Base-by-base conservation (phyloP, 2,329 filamentous ascomycete species). In the Phaeosphaeria sp. region DNA sequence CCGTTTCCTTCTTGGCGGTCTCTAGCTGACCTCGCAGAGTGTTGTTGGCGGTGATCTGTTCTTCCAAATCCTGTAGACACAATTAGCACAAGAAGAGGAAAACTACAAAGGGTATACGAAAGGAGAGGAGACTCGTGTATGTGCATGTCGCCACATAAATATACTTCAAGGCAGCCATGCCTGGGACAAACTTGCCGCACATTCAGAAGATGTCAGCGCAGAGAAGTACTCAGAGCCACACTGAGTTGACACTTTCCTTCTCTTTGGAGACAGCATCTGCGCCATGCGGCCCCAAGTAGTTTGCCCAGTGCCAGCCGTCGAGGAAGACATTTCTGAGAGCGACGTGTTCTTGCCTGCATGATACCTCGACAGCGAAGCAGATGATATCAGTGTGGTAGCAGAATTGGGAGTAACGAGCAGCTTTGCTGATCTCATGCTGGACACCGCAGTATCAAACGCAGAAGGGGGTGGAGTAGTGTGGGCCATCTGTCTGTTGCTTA, bases 101-200 rank as follows among this genome's bases (percentile, higher is more conserved):
- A 5, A 36, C 21, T 51, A 11, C 49, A 27, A 52, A 53, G 18
- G 48, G 18, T 33, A 30, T 11, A 56, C 18, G 36, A 44, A 18
- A 56, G 48, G 49, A 47, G n/a, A 43, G 49, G 49, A 47, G 46
- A 55, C 7, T 36, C 30, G 30, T 36, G 30, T 11, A 11, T 13
- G 13, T 55, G 50, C 36, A 59, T 54, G 56, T 51, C 41, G 23
- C 6, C 56, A 54, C 57, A 61, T 60, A 66, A 62, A 54, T 63
- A 70, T 73, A 68, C 65, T 72, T 62, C 63, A 55, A 58, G 64
- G 62, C 65, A 64, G 62, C 62, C 52, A 65, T 58, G 60, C 65
- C 56, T 66, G 58, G 65, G 66, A 69, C 67, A 66, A 72, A 73
- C 69, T 72, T 74, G 70, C 72, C 72, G 61, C 60, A 63, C 57